These are phyloP conservation scores for Mortierella polycephala DNA, from an alignment of 371 early-diverging fungal species.

Conservation along the genomic window DNA sequence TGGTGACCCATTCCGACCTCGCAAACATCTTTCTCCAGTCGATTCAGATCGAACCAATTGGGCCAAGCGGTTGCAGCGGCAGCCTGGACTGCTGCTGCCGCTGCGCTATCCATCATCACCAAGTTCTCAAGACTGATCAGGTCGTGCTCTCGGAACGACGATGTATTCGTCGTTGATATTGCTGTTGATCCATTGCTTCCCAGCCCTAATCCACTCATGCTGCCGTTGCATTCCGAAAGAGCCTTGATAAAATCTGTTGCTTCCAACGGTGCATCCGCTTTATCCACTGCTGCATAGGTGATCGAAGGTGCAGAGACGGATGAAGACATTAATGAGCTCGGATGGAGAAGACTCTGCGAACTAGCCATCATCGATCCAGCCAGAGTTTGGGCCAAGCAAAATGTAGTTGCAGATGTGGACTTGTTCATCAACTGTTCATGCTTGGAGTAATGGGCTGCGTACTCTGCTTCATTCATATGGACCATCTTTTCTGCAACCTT, in stretches of 20 bases:
- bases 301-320: constrained; percentile 38
- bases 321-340: constrained; percentile 29
- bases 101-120: constrained; percentile 40
- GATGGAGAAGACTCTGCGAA: neutral
- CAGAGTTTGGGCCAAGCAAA: constrained; percentile 29
- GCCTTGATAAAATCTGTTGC: constrained; percentile 48
- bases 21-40: constrained; percentile 44
- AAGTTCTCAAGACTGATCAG: constrained; percentile 38
- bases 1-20: constrained; percentile 22
- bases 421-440: constrained; percentile 36
- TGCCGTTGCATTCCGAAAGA: constrained; percentile 36
- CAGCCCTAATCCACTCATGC: constrained; percentile 17
- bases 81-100: constrained; percentile 39
- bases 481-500: constrained; percentile 47
- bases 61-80: constrained; percentile 46
- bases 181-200: neutral
- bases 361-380: constrained; percentile 23
- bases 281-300: constrained; percentile 2
- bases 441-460: constrained; percentile 45
- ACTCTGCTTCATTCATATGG: constrained; percentile 51
- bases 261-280: constrained; percentile 1
- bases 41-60: constrained; percentile 46
- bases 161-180: neutral
- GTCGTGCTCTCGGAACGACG: constrained; percentile 4
- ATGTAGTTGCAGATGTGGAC: constrained; percentile 20